Conservation (phyloP, 106 monocot species). For the Cymbidium sinense region DNA sequence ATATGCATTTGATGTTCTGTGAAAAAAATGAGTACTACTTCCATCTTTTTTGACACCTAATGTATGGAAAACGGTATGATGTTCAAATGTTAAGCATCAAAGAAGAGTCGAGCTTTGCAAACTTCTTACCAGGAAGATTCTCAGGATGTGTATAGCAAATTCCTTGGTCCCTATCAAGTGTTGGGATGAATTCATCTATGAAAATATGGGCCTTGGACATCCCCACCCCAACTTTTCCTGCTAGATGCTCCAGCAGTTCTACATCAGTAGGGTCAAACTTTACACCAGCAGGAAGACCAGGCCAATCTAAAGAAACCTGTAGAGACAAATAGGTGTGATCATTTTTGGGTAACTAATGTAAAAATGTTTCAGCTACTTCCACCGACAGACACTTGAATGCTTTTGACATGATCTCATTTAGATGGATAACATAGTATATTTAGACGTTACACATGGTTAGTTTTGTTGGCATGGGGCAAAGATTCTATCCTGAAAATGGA, state of each 20-base stretch:
- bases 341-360: not conserved
- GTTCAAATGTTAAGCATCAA: not conserved
- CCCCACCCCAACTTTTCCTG: conserved; percentile 55
- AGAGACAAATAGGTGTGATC: conserved; percentile 4
- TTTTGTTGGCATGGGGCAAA: not conserved
- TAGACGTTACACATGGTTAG: not conserved
- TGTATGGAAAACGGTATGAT: not conserved
- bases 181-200: conserved; percentile 93
- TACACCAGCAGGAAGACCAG: conserved; percentile 90
- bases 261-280: conserved; percentile 91
- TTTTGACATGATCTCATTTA: not conserved
- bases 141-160: conserved; percentile 96
- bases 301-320: conserved; percentile 86
- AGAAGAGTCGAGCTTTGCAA: not conserved
- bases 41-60: conserved; percentile 86
- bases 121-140: conserved; percentile 79
- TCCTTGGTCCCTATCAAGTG: conserved; percentile 64
- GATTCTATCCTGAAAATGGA: too few species aligned
- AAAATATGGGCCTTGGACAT: conserved; percentile 55
- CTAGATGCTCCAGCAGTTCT: conserved; percentile 79
- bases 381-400: not conserved
- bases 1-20: conserved; percentile 81
- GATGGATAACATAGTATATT: not conserved
- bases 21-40: conserved; percentile 78
- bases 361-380: not conserved